Percentiles rank a stretch among this genome's conserved stretches.
Conservation (phyloP, 495 filamentous ascomycete genomes). For the Symbiotaphrina buchneri region DNA sequence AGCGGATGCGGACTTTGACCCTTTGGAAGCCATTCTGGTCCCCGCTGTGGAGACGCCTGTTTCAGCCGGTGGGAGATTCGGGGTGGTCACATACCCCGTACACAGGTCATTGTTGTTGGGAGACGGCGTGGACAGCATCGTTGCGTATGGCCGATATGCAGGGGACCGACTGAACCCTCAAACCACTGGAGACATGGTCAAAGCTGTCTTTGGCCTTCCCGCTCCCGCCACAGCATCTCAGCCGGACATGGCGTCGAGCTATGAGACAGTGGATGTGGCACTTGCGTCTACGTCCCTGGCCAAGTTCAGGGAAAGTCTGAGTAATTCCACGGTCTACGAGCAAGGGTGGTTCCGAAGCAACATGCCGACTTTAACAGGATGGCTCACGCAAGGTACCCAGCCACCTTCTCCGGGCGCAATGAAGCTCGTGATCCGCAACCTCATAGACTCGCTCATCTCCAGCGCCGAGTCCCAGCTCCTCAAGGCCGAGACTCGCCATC, state of each 20-base stretch:
- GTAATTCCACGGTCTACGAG: slow-evolving; percentile 48
- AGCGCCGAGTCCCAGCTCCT: slow-evolving; percentile 28
- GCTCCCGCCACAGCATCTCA: slow-evolving; percentile 12
- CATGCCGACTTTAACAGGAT: slow-evolving; percentile 37
- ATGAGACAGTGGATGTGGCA: slow-evolving; percentile 23
- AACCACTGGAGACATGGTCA: slow-evolving; percentile 21
- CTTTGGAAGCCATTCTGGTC: slow-evolving; percentile 39
- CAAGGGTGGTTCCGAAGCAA: slow-evolving; percentile 50
- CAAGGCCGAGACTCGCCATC: slow-evolving; percentile 11
- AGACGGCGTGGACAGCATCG: slow-evolving; percentile 32
- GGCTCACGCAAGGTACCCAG: slow-evolving; percentile 33
- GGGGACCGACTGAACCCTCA: too few species aligned
- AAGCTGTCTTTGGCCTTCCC: slow-evolving; percentile 29
- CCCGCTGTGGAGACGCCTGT: slow-evolving; percentile 47
- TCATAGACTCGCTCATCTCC: slow-evolving; percentile 43
- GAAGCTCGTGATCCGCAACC: slow-evolving; percentile 35
- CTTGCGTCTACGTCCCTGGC: slow-evolving; percentile 32
- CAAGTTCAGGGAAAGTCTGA: slow-evolving; percentile 39
- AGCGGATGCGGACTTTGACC: slow-evolving; percentile 13
- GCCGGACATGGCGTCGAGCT: slow-evolving; percentile 3
- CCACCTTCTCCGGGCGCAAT: slow-evolving; percentile 15
- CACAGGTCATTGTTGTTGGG: slow-evolving; percentile 62
- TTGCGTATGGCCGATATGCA: slow-evolving; percentile 25
- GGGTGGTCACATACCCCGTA: slow-evolving; percentile 56
- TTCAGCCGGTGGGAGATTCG: slow-evolving; percentile 32